These are phyloP conservation scores for Ophiostoma triangulosporum DNA, from an alignment of 2,329 filamentous ascomycete species.

Conservation along the genomic window DNA sequence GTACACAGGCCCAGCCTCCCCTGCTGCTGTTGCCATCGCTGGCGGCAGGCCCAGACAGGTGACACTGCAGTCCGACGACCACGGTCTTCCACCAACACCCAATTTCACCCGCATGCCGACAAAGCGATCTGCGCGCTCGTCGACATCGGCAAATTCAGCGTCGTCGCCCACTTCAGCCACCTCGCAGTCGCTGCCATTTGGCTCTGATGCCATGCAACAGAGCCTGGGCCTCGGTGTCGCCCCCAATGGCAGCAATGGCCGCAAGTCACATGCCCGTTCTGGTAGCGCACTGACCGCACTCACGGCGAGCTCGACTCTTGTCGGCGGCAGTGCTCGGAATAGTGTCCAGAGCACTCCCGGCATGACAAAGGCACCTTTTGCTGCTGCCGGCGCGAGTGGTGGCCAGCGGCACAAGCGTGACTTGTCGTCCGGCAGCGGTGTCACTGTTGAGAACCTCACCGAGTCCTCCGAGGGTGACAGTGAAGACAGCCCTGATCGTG, in stretches of 20 bases:
- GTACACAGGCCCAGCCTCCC: slow-evolving; percentile 10
- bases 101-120: slow-evolving; percentile 1
- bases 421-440: slow-evolving; percentile 6
- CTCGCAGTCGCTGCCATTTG: not conserved
- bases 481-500: not conserved
- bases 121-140: not conserved
- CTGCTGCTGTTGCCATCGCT: slow-evolving; percentile 1
- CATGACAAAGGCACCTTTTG: not conserved
- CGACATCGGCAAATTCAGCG: not conserved
- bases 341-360: slow-evolving; percentile 8
- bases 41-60: not conserved
- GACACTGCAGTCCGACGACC: slow-evolving; percentile 1
- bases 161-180: slow-evolving; percentile 2
- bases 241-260: not conserved
- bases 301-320: slow-evolving; percentile 10
- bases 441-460: not conserved
- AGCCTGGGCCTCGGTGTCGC: not conserved
- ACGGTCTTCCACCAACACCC: slow-evolving; percentile 11
- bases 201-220: not conserved
- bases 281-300: slow-evolving; percentile 5
- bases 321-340: slow-evolving; percentile 8
- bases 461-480: not conserved
- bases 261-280: slow-evolving; percentile 4
- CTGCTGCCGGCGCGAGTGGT: not conserved
- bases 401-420: slow-evolving; percentile 4